Base-by-base conservation (phyloP, 2,329 filamentous ascomycete species). In the Cordyceps militaris region DNA sequence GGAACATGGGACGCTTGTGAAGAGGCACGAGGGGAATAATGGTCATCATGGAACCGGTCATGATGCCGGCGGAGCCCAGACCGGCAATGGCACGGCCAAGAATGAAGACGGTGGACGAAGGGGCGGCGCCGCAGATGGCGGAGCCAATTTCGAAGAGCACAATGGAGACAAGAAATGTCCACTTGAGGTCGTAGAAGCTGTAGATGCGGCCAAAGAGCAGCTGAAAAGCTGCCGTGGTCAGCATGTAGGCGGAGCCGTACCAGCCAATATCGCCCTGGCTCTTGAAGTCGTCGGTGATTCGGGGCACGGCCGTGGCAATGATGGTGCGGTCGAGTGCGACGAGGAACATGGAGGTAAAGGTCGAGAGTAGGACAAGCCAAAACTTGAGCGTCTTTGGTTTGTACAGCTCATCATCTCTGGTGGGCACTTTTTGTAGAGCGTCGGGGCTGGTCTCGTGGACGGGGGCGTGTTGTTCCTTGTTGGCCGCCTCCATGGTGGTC, bases 1-100 rank as follows among this genome's bases (percentile, higher is more conserved):
- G 79, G 58, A 82, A 86, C 66, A 83, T 76, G 3, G 79, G 83
- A 30, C 84, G 72, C 64, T 83, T 83, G 51, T 79, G 77, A 1
- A 87, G 74, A 3, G 84, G 84, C 0, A 86, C 75, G 71, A 83
- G 74, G 30, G 78, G 76, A 44, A 83, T 78, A 67, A 84, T 78
- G 59, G 80, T 76, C 65, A 84, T 73, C 68, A 82, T 78, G 44
- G 76, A 75, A 8, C 81, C 81, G 0, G 80, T 79, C 64, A 81
- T 81, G 64, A 84, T 81, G 53, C 81, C 81, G 1, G 80, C 79
- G 2, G 78, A 76, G 0, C 80, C 81, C 6, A 81, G 60, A 14
- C 82, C 82, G 32, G 81, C 80, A 57, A 85, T 74, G 48, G 81
- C 79, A 36, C 82, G 76, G 8, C 82, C 82, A 19, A 79, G 60